phyloP scores from a whole-genome alignment of 345 rosid genomes.

The Euphorbia tirucalli region DNA sequence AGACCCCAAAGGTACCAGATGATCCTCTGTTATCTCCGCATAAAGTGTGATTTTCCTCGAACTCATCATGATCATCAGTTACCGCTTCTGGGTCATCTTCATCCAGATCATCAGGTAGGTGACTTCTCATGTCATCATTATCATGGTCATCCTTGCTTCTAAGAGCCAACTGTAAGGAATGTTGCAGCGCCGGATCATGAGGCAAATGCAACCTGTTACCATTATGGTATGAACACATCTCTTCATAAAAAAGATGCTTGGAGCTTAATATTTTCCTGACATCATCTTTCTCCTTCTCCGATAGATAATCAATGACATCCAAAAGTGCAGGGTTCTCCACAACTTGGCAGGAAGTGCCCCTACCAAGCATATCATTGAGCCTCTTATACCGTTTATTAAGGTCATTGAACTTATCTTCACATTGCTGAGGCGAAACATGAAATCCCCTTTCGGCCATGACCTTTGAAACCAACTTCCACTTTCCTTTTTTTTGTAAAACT shows the following conservation, averaged over 20 bases:
- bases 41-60: conserved; percentile 48
- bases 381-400: conserved; percentile 92
- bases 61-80: conserved; percentile 68
- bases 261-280: conserved; percentile 81
- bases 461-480: conserved; percentile 86
- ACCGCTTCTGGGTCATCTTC: conserved; percentile 75
- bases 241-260: conserved; percentile 92
- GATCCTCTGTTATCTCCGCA: conserved; percentile 44
- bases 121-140: conserved; percentile 51
- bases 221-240: conserved; percentile 95
- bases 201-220: conserved; percentile 84
- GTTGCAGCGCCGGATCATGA: conserved; percentile 80
- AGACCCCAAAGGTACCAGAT: conserved; percentile 28
- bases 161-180: conserved; percentile 67
- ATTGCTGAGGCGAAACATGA: conserved; percentile 95
- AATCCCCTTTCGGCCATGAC: conserved; percentile 85
- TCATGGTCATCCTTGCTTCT: conserved; percentile 75
- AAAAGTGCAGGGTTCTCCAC: conserved; percentile 83
- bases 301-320: conserved; percentile 62
- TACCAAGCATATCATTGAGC: conserved; percentile 89
- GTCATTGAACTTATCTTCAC: no score
- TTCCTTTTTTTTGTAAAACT: conserved; percentile 79
- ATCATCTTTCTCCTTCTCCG: conserved; percentile 80
- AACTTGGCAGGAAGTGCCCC: conserved; percentile 87
- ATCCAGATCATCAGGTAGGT: conserved; percentile 62